phyloP scores from a whole-genome alignment of 148 eudicot species.

The Drosera capensis region DNA sequence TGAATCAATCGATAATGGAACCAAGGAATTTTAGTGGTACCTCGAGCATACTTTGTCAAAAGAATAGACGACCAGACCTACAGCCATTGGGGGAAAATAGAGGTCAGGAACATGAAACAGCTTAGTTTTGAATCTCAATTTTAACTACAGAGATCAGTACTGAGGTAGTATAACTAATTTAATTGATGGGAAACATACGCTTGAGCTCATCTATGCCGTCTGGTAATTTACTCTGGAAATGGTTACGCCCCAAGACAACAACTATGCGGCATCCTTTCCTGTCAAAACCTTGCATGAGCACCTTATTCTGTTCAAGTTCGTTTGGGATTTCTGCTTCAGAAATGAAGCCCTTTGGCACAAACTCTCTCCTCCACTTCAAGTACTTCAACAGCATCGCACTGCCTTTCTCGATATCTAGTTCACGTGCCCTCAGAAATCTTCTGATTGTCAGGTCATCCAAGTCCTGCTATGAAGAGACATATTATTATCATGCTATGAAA shows the following conservation, averaged over 20 bases:
- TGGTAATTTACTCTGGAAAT: slow-evolving; percentile 14
- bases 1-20: background rate
- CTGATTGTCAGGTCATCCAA: slow-evolving; percentile 41
- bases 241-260: slow-evolving; percentile 34
- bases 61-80: background rate
- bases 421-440: slow-evolving; percentile 57
- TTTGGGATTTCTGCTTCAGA: slow-evolving; percentile 34
- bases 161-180: too few relatives aligned
- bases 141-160: background rate
- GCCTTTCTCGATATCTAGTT: slow-evolving; percentile 47
- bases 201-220: slow-evolving; percentile 39
- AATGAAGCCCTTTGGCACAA: slow-evolving; percentile 41
- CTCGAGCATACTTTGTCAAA: background rate
- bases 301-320: slow-evolving; percentile 32
- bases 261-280: slow-evolving; percentile 40
- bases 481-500: too few relatives aligned
- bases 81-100: background rate
- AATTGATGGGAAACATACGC: slow-evolving; percentile 17
- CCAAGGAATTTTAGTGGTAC: too few relatives aligned
- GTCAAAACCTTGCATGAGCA: slow-evolving; percentile 49
- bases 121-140: background rate
- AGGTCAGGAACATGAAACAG: background rate
- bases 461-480: slow-evolving; percentile 15
- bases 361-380: slow-evolving; percentile 41
- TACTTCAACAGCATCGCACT: slow-evolving; percentile 32